Base-by-base conservation (phyloP, 2,329 filamentous ascomycete species). In the Apiospora koreana region DNA sequence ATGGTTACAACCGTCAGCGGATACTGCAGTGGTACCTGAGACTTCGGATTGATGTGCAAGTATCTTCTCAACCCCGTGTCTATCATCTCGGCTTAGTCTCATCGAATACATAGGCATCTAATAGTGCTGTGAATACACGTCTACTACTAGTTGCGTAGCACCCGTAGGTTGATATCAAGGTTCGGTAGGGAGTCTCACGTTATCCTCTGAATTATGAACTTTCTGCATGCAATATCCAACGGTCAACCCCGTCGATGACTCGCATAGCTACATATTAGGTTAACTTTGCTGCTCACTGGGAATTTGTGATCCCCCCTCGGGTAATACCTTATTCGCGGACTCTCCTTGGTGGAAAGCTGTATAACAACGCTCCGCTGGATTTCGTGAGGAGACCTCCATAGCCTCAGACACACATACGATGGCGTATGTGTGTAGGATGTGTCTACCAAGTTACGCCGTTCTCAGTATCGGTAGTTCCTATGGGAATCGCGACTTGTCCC, bases 1-100 rank as follows among this genome's bases (percentile, higher is more conserved):
- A n/a, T 62, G 54, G 54, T n/a, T 62, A 31, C 54, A 62, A 38
- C 54, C 54, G 54, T 62, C 54, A 62, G 54, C 31, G 54, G 54
- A 62, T 38, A 62, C 54, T 62, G 54, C 21, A 12, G 28, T 35
- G 28, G 54, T 62, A 62, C 54, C 54, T 62, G 54, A 62, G 54
- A 62, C 54, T 38, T 62, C 31, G 10, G 31, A n/a, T 38, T 38
- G 54, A n/a, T 62, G 54, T 35, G 54, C 54, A 38, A 62, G 54
- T n/a, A 38, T 18, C 31, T 12, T n/a, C 9, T 62, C 54, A 35
- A 23, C 31, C 54, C 50, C 50, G 50, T 58, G 28, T 43, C 7
- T 35, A 9, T 35, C 28, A 16, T 58, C 50, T 21, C 28, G 1
- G 35, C 16, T 62, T 58, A 38, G 31, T 62, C 21, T 18, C 54